Evolutionary conservation across 495 filamentous ascomycete genomes (phyloP), one percentile per base, ranked within the genome.

Genomic region (Cercophora samala): DNA sequence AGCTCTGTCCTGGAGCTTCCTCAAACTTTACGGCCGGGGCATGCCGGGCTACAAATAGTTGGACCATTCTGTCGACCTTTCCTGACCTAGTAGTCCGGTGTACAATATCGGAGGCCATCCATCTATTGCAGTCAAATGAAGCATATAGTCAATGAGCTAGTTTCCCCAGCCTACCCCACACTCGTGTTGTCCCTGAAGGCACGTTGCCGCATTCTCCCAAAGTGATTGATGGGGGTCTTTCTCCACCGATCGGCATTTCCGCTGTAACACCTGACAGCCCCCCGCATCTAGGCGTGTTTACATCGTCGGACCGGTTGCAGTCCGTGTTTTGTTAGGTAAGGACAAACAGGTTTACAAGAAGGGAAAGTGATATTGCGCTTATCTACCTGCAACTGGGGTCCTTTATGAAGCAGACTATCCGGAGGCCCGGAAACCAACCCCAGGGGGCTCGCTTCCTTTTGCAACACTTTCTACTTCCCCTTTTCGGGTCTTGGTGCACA

Each of bases 131-230:
- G 4, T 46, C n/a, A 62, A 19, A 37, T 62, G 18, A 37, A 62
- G 25, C 25, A 29, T 25, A 62, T 25, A 62, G 19, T 13, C 29
- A 63, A 51, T 59, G 60, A 62, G 65, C 60, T 24, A 58, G 53
- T 63, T 62, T 51, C 26, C 60, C 54, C n/a, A n/a, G 6, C 21
- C 23, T 67, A 32, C 64, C 64, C 64, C 64, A 60, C 64, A 66
- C 58, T 58, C 55, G 3, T 37, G 23, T 37, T 37, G 24, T 56
- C 21, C 58, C 18, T 18, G 37, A 62, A 22, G 59, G 22, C 4
- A 58, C 46, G 15, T 58, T 46, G 32, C 46, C n/a, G 64, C 22
- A 59, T 58, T 46, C 42, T 42, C 25, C 32, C 24, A 23, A 17
- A 21, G 54, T 56, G n/a, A 9, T 24, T 56, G 19, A 21, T 56